Conservation (phyloP, 805 yeast genomes). For the Pichia gijzeniarum region DNA sequence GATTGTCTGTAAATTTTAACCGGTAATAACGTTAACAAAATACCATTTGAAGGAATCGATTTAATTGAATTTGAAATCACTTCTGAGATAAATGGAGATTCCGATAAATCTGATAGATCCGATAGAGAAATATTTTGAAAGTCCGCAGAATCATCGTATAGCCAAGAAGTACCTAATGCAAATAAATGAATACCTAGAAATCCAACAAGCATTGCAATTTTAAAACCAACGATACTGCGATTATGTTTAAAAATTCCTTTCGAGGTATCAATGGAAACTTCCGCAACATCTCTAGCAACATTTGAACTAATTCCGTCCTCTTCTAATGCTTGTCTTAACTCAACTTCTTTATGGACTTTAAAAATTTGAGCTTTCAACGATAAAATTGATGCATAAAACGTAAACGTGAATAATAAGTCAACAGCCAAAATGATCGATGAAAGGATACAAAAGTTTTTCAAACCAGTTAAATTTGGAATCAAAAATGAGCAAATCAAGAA, state of each 20-base stretch:
- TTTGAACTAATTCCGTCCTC: constrained; percentile 82
- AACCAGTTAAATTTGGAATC: constrained; percentile 62
- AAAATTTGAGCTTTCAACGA: constrained; percentile 85
- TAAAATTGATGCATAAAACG: constrained; percentile 78
- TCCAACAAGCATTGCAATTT: constrained; percentile 51
- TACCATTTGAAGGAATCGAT: constrained; percentile 35
- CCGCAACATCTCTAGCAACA: constrained; percentile 68
- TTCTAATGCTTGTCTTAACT: constrained; percentile 72
- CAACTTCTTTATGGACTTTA: constrained; percentile 74
- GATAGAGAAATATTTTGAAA: constrained; percentile 20
- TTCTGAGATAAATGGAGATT: constrained; percentile 30
- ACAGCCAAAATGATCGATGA: constrained; percentile 61
- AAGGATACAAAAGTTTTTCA: constrained; percentile 74
- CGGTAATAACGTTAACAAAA: constrained; percentile 53
- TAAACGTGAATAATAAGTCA: constrained; percentile 67
- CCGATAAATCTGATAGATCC: constrained; percentile 14
- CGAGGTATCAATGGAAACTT: constrained; percentile 26
- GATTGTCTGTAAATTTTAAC: constrained; percentile 53
- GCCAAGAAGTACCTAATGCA: constrained; percentile 68
- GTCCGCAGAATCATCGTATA: constrained; percentile 41
- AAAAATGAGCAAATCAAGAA: constrained; percentile 60
- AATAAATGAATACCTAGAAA: constrained; percentile 60
- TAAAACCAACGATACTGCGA: constrained; percentile 45
- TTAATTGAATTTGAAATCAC: constrained; percentile 37
- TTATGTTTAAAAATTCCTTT: constrained; percentile 31